Evolutionary conservation across 2,329 filamentous ascomycete species (phyloP).

Genomic region (Chaetomium globosum): DNA sequence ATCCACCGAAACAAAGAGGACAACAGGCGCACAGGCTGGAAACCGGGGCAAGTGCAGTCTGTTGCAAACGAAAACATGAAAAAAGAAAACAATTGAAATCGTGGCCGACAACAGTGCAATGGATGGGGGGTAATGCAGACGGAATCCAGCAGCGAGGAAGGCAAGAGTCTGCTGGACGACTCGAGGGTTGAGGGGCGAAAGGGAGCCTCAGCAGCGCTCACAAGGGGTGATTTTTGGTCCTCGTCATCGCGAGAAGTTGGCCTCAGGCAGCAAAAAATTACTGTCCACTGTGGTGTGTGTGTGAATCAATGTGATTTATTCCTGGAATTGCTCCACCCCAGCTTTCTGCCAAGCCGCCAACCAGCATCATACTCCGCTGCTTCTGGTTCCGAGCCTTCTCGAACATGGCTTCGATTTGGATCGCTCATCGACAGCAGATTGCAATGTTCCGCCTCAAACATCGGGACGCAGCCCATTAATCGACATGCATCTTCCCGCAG

Average conservation of each 20-base stretch:
- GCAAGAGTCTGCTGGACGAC: constrained; percentile 32
- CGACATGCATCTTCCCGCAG: no score
- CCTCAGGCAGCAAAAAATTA: constrained; percentile 22
- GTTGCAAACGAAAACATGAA: constrained; percentile 13
- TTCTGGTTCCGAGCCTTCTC: constrained; percentile 18
- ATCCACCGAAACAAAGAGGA: constrained; percentile 21
- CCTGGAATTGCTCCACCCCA: background rate
- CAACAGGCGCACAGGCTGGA: constrained; percentile 22
- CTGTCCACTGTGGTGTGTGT: no score
- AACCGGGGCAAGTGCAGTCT: constrained; percentile 17
- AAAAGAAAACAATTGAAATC: constrained; percentile 15
- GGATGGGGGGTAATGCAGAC: constrained; percentile 12
- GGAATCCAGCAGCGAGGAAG: constrained; percentile 36
- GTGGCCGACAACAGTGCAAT: constrained; percentile 23
- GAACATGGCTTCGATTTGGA: constrained; percentile 13
- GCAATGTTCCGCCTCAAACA: constrained; percentile 14
- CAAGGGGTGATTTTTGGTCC: constrained; percentile 16
- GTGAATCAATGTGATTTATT: background rate
- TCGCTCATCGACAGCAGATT: constrained; percentile 5
- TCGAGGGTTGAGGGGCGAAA: constrained; percentile 17
- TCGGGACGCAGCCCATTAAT: no score
- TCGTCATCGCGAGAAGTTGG: background rate
- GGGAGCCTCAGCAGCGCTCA: background rate
- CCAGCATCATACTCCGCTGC: constrained; percentile 18
- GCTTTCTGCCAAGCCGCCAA: constrained; percentile 18